Conservation (phyloP, 306 rosid genomes). For the Trifolium dubium region DNA sequence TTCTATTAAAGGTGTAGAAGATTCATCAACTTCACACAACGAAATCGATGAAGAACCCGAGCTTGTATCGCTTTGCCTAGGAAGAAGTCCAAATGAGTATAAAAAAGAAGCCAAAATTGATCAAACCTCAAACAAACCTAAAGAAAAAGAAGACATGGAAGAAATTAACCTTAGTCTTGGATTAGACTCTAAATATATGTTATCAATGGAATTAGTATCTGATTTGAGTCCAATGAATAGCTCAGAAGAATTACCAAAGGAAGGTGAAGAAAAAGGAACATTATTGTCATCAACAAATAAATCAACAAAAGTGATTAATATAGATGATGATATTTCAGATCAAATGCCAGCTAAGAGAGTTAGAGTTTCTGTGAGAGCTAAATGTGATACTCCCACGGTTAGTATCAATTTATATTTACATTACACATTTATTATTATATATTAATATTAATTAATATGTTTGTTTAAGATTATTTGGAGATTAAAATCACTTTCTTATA, state of each 20-base stretch:
- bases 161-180: constrained; percentile 54
- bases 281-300: constrained; percentile 38
- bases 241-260: constrained; percentile 58
- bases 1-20: neutral
- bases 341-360: constrained; percentile 65
- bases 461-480: neutral
- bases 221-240: constrained; percentile 51
- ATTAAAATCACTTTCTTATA: no score
- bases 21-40: constrained; percentile 36
- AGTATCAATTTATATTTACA: constrained; percentile 7
- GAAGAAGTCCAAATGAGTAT: constrained; percentile 50
- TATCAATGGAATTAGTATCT: constrained; percentile 42
- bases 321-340: constrained; percentile 50
- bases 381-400: constrained; percentile 83
- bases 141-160: constrained; percentile 50
- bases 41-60: constrained; percentile 56
- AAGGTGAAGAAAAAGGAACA: constrained; percentile 35
- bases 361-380: constrained; percentile 76
- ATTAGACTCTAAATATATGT: constrained; percentile 49
- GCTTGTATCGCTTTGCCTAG: constrained; percentile 68
- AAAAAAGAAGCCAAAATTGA: constrained; percentile 41
- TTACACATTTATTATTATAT: neutral
- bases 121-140: constrained; percentile 18
- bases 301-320: constrained; percentile 43
- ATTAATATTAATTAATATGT: neutral